Base-by-base conservation (phyloP, 768 basidiomycete genomes). In the Amanita molliuscula region DNA sequence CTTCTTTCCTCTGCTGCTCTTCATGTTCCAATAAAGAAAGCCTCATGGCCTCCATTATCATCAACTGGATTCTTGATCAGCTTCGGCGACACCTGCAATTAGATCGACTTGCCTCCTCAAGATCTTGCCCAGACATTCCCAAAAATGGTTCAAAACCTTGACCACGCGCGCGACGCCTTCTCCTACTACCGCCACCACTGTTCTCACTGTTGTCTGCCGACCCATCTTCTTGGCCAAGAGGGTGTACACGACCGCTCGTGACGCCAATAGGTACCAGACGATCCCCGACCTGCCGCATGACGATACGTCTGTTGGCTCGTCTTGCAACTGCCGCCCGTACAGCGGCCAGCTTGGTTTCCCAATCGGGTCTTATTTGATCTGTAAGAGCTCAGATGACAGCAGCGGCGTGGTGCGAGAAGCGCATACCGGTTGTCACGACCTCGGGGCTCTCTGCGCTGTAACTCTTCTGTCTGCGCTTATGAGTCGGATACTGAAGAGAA, bases 21-120 rank as follows among this genome's bases (percentile, higher is more conserved):
- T 97, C 94, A 59, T 98, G 93, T 51, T 98, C 95, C 43, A 96
- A 63, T 56, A 97, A 72, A 23, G 92, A 96, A 51, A 96, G 70
- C 48, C 95, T 81, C 93, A 99, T 98, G 4, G 96, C 96, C 68
- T 98, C 96, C 89, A 94, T 94, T 48, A 99, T 72, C 95, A 98
- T 97, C 38, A 99, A 68, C 91, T 99, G 31, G 42, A 18, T 50
- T 40, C 26, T 37, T 20, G 20, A 31, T 41, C 45, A 51, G 33
- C 25, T 48, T 10, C 3, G 18, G 20, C 48, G 16, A 48, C 36
- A 31, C 57, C 37, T 55, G 37, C 21, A 33, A 48, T 31, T 53
- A 45, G 52, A 52, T 35, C 43, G 40, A 63, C 78, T 60, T 59
- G 91, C 92, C 76, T 95, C 93, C 72, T 94, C 93, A 49, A 95